Conservation (phyloP, 352 stramenopile genomes). For the Pythium folliculosum region DNA sequence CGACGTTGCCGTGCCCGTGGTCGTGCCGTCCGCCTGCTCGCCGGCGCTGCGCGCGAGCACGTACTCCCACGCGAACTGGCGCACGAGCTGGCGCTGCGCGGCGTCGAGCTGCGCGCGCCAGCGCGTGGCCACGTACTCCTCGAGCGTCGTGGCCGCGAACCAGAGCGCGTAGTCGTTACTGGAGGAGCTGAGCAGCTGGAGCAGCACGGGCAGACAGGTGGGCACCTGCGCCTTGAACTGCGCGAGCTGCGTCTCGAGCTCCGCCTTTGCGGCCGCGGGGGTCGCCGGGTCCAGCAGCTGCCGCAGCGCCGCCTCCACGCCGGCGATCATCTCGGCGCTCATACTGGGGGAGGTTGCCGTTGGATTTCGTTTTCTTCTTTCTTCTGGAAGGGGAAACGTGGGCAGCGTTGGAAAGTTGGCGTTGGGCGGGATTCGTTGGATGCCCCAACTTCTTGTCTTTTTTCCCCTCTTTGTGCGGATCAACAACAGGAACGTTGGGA, state of each 20-base stretch:
- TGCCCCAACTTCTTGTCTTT: too few species aligned
- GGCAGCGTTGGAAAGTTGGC: background rate
- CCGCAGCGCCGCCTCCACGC: slow-evolving; percentile 61
- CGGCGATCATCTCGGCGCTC: slow-evolving; percentile 44
- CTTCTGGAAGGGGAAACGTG: background rate
- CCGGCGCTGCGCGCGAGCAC: slow-evolving; percentile 31
- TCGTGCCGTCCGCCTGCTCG: background rate
- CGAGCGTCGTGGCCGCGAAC: slow-evolving; percentile 70
- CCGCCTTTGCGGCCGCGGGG: slow-evolving; percentile 40
- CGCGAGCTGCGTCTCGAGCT: slow-evolving; percentile 63
- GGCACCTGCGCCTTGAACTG: slow-evolving; percentile 55
- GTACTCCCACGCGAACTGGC: slow-evolving; percentile 71
- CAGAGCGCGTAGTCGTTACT: slow-evolving; percentile 78
- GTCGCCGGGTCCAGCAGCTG: slow-evolving; percentile 66
- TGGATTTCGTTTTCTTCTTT: background rate
- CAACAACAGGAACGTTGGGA: background rate
- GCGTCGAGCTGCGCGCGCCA: slow-evolving; percentile 45
- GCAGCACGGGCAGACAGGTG: slow-evolving; percentile 66
- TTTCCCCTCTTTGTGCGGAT: too few species aligned
- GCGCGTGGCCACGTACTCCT: slow-evolving; percentile 72
- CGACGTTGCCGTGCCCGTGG: background rate
- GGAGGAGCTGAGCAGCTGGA: slow-evolving; percentile 57
- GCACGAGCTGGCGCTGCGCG: slow-evolving; percentile 47
- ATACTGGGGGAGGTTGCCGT: slow-evolving; percentile 1
- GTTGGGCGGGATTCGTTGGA: background rate